These are phyloP conservation scores for Fraxinus latifolia DNA, from an alignment of 305 asterid species.

Conservation along the genomic window DNA sequence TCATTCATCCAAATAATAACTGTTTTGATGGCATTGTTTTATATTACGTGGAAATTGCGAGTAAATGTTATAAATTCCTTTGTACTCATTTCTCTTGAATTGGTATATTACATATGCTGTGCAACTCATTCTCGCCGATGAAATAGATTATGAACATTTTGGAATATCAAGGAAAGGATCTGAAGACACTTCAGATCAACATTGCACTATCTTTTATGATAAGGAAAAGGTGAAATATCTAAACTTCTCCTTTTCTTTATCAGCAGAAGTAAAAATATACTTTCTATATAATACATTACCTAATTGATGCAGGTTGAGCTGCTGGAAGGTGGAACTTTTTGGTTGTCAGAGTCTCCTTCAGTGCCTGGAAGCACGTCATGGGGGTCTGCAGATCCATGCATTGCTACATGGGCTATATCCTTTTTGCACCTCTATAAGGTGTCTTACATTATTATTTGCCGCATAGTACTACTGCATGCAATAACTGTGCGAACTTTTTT, in stretches of 20 bases:
- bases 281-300: slow-evolving; percentile 10
- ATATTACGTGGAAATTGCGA: not conserved
- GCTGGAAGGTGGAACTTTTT: slow-evolving; percentile 95
- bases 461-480: not conserved
- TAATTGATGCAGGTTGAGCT: slow-evolving; percentile 69
- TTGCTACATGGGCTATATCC: slow-evolving; percentile 99
- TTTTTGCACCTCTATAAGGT: slow-evolving; percentile 27
- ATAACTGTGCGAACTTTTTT: slow-evolving; percentile 7
- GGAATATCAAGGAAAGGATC: slow-evolving; percentile 92
- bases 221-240: slow-evolving; percentile 67
- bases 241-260: not conserved
- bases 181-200: slow-evolving; percentile 82
- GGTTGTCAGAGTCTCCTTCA: slow-evolving; percentile 97
- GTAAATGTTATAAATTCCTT: slow-evolving; percentile 11
- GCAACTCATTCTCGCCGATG: slow-evolving; percentile 20
- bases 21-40: not conserved
- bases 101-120: slow-evolving; percentile 16
- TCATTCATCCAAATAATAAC: slow-evolving; percentile 3
- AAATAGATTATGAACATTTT: slow-evolving; percentile 76
- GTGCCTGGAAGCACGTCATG: slow-evolving; percentile 98
- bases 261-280: not conserved
- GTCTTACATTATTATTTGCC: slow-evolving; percentile 12
- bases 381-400: slow-evolving; percentile 87
- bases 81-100: not conserved
- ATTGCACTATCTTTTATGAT: slow-evolving; percentile 80